Evolutionary conservation across 176 grass and related monocot genomes (phyloP).

Genomic region (Oryza officinalis): DNA sequence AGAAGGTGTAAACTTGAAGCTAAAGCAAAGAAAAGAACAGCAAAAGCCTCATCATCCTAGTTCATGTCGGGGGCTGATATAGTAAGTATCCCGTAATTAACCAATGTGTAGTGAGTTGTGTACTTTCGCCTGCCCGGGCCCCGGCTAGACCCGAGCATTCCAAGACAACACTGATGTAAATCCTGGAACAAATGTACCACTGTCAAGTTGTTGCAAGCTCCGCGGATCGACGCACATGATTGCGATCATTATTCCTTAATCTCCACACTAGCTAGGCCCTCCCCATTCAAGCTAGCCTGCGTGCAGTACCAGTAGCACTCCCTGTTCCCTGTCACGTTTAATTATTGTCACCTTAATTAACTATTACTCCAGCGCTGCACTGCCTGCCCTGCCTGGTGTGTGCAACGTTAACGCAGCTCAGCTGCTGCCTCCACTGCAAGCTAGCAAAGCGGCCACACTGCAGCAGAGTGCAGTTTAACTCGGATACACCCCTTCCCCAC

Average conservation of each 20-base stretch:
- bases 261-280: background rate
- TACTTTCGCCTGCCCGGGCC: background rate
- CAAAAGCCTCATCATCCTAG: background rate
- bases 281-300: background rate
- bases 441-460: conserved; percentile 25
- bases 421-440: background rate
- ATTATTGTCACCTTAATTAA: conserved; percentile 15
- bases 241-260: conserved; percentile 46
- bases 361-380: background rate
- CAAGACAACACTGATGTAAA: background rate
- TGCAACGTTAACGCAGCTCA: background rate
- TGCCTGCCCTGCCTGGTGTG: conserved; percentile 13
- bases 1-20: conserved; percentile 51
- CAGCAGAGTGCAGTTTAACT: conserved; percentile 39
- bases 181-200: background rate
- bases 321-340: background rate
- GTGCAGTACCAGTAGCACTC: background rate
- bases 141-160: background rate
- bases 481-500: background rate
- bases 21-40: conserved; percentile 37
- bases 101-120: background rate
- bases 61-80: background rate
- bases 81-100: background rate
- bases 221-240: background rate
- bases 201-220: background rate